phyloP scores from a whole-genome alignment of 768 basidiomycete species.

The Tricholoma furcatifolium region DNA sequence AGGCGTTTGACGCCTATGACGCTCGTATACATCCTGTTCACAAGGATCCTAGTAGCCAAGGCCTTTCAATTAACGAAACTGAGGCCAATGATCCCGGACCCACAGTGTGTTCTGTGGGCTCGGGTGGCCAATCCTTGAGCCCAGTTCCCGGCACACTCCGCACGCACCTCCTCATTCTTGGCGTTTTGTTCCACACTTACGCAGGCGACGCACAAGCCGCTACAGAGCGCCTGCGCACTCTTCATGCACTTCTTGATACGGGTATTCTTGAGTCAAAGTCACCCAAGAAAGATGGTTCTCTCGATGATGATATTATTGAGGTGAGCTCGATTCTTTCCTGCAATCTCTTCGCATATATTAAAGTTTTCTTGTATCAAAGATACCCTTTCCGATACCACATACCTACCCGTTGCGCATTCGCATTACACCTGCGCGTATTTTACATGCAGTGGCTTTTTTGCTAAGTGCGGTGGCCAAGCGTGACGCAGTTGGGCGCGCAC shows the following conservation, averaged over 20 bases:
- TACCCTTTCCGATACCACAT: conserved; percentile 26
- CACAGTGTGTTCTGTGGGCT: no score
- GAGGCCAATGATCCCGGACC: no score
- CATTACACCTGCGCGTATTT: conserved; percentile 64
- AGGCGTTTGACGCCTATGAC: neutral
- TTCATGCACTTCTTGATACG: conserved; percentile 70
- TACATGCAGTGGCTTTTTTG: conserved; percentile 66
- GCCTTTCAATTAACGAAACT: no score
- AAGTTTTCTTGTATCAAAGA: conserved; percentile 18
- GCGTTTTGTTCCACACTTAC: conserved; percentile 63
- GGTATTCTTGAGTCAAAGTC: conserved; percentile 33
- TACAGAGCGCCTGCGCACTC: conserved; percentile 47
- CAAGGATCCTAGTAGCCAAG: no score
- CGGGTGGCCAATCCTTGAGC: neutral
- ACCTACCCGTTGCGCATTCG: conserved; percentile 47
- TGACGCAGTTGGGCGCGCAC: conserved; percentile 71
- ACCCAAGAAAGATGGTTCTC: neutral
- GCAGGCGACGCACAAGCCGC: conserved; percentile 47
- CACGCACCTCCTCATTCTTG: conserved; percentile 62
- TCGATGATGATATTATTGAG: conserved; percentile 35
- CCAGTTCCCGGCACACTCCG: conserved; percentile 31
- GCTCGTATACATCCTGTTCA: no score
- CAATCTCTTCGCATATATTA: conserved; percentile 17
- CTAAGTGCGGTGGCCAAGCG: conserved; percentile 66
- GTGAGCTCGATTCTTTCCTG: conserved; percentile 15